Evolutionary conservation across 139 green algal species (phyloP), one percentile per base, ranked within the genome.

Genomic region (Micractinium conductrix): DNA sequence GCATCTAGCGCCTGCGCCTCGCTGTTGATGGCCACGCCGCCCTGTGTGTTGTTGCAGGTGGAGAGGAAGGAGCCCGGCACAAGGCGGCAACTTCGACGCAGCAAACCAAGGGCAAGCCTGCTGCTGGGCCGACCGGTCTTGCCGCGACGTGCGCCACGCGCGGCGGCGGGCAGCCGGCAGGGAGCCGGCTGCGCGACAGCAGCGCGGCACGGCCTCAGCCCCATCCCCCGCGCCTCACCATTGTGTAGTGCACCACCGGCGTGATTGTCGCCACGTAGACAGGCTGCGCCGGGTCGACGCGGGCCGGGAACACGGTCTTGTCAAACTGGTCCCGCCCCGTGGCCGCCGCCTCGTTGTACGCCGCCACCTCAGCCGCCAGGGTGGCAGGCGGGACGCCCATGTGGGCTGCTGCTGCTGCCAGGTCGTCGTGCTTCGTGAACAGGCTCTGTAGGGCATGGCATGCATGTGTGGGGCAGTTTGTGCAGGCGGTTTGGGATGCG

Each of bases 201-300:
- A n/a, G n/a, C n/a, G n/a, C 55, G 3, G 3, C 55, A 19, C 55
- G 30, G 12, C 9, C 58, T 14, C 24, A 37, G 22, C 58, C 12
- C 63, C 33, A 12, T 35, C 7, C 63, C 16, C 16, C 21, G 9
- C 35, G 26, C 1, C 78, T 9, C 78, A 84, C 92, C 95, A 98
- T 98, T 26, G 86, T 93, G 92, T 98, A 98, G 75, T 98, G 94
- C 42, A 95, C 89, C 44, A 95, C 93, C 8, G 94, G 94, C 0
- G 89, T 93, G 33, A 98, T 87, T 24, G 78, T 81, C 0, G 86
- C 89, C 35, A 93, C 62, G 53, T 87, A 93, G 40, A 95, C 74
- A 16, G 69, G 28, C 24, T 43, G 65, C 1, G 81, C 60, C 6
- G 76, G 44, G 30, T 91, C 75, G 2, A 92, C 69, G 28, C 74